phyloP scores from a whole-genome alignment of 305 asterid genomes.

The Euphrasia arctica region DNA sequence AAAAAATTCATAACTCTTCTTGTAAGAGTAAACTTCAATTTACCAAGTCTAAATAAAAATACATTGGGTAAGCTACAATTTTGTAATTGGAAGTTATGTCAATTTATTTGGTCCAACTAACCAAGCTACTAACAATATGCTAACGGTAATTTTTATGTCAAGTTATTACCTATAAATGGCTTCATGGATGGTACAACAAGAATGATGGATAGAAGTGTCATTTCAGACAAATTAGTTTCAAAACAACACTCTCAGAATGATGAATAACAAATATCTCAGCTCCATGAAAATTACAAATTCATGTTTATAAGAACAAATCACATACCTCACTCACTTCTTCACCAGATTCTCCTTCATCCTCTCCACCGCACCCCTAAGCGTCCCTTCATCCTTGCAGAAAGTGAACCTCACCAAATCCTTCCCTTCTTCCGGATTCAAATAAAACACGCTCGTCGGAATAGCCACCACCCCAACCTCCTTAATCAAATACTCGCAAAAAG shows the following conservation, averaged over 20 bases:
- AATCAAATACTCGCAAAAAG: constrained; percentile 86
- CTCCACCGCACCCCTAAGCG: constrained; percentile 74
- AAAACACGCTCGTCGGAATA: constrained; percentile 88
- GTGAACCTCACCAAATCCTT: constrained; percentile 94
- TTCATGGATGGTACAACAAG: not conserved
- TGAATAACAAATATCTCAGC: not conserved
- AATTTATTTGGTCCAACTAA: constrained; percentile 7
- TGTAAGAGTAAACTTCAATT: too few species aligned
- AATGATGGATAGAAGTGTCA: not conserved
- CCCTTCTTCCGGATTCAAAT: constrained; percentile 85
- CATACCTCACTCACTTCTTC: constrained; percentile 36
- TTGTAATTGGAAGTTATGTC: not conserved
- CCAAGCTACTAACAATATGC: not conserved
- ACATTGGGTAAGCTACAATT: not conserved
- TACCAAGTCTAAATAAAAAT: not conserved
- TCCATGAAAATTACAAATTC: not conserved
- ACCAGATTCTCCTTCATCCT: constrained; percentile 78
- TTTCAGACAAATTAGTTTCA: not conserved
- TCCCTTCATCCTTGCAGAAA: constrained; percentile 84
- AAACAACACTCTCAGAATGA: not conserved
- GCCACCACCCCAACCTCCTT: constrained; percentile 94
- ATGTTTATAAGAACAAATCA: too few species aligned
- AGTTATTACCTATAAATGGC: too few species aligned
- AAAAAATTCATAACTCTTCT: too few species aligned
- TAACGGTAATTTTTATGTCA: not conserved